Conservation (phyloP, 2,329 filamentous ascomycete species). For the Fusarium sp. region DNA sequence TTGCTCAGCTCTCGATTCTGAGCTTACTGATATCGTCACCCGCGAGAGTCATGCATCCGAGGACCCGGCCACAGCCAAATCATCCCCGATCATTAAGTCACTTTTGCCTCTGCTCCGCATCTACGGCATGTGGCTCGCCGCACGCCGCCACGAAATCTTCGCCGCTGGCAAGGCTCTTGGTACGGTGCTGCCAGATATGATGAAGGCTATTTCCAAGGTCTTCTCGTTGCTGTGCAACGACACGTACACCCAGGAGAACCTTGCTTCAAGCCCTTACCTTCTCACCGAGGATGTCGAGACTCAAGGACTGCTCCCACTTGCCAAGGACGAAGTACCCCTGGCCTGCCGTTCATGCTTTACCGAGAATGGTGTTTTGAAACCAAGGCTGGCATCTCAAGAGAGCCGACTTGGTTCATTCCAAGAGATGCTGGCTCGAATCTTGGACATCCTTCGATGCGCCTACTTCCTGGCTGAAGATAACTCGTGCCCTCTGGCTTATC, state of each 20-base stretch:
- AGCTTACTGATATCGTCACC: conserved; percentile 70
- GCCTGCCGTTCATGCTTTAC: conserved; percentile 59
- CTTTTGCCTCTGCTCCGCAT: conserved; percentile 68
- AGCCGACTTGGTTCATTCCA: conserved; percentile 52
- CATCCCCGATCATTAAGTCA: conserved; percentile 58
- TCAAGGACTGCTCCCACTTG: conserved; percentile 62
- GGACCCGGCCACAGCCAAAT: conserved; percentile 48
- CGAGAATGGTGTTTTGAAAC: conserved; percentile 58
- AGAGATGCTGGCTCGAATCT: conserved; percentile 63
- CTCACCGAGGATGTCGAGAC: conserved; percentile 67
- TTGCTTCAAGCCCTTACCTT: conserved; percentile 63
- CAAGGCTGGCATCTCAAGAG: conserved; percentile 54
- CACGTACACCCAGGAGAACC: conserved; percentile 57
- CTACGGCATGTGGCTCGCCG: conserved; percentile 69
- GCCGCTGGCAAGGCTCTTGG: conserved; percentile 63
- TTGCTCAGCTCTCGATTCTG: conserved; percentile 78
- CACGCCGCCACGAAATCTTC: conserved; percentile 63
- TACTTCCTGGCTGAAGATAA: conserved; percentile 62
- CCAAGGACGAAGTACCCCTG: conserved; percentile 56
- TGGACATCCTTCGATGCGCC: conserved; percentile 66
- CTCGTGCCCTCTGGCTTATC: conserved; percentile 57
- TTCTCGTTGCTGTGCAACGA: conserved; percentile 65
- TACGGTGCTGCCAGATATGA: conserved; percentile 62
- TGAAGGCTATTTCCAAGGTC: conserved; percentile 62
- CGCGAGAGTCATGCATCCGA: conserved; percentile 44